phyloP scores from a whole-genome alignment of 306 rosid genomes.

The Trifolium pratense region DNA sequence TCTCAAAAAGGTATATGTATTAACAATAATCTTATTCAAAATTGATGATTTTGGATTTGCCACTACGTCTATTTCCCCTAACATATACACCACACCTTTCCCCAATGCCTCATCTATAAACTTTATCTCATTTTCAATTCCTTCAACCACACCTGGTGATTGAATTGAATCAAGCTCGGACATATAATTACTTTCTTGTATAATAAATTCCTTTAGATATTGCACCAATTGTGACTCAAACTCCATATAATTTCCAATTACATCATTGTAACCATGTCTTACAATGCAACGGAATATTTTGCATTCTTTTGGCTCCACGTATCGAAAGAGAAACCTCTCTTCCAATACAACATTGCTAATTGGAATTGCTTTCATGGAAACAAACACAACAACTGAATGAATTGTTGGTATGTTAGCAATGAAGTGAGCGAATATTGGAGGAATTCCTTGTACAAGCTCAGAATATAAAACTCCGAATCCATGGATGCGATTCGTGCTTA shows the following conservation, averaged over 20 bases:
- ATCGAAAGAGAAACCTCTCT: conserved; percentile 65
- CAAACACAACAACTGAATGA: conserved; percentile 61
- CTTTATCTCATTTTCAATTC: conserved; percentile 47
- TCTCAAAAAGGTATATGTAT: conserved; percentile 55
- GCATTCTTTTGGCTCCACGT: conserved; percentile 58
- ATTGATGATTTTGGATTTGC: conserved; percentile 57
- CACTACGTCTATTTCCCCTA: conserved; percentile 64
- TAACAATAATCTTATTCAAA: conserved; percentile 54
- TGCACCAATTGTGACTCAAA: too few relatives aligned
- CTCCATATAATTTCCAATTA: conserved; percentile 36
- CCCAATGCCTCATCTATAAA: conserved; percentile 55
- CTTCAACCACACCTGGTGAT: not conserved
- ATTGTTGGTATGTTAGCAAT: conserved; percentile 57
- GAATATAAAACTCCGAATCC: conserved; percentile 67
- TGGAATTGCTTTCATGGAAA: conserved; percentile 65
- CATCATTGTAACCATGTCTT: conserved; percentile 67
- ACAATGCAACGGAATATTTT: conserved; percentile 63
- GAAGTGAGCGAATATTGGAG: conserved; percentile 71
- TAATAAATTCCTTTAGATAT: conserved; percentile 46
- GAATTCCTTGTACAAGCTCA: conserved; percentile 72
- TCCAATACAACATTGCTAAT: conserved; percentile 48
- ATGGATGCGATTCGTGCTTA: conserved; percentile 50
- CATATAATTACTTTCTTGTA: conserved; percentile 31
- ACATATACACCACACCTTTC: conserved; percentile 58
- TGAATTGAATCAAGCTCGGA: conserved; percentile 22